A percentile compares a stretch with the other conserved stretches of the same genome.
Conservation (phyloP, 768 basidiomycete genomes). For the Ephemerocybe angulata region DNA sequence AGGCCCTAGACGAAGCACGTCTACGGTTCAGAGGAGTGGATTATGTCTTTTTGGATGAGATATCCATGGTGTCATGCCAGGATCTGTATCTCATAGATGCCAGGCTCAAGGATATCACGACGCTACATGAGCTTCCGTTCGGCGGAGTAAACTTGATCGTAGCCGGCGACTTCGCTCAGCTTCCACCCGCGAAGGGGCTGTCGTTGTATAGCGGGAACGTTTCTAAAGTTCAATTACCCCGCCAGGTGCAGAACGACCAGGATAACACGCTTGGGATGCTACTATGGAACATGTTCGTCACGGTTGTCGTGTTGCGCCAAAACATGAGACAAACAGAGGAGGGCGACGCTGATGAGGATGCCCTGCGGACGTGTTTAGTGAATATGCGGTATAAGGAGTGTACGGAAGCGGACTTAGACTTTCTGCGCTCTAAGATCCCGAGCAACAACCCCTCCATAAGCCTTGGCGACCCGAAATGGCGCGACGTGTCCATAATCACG, state of each 20-base stretch:
- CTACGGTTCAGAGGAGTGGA: conserved; percentile 18
- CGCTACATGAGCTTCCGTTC: conserved; percentile 20
- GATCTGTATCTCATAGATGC: conserved; percentile 29
- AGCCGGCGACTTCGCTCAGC: conserved; percentile 37
- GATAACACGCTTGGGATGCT: not conserved
- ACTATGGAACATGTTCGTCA: not conserved
- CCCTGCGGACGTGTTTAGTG: not conserved
- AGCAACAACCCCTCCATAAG: not conserved
- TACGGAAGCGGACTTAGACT: not conserved
- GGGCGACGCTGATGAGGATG: not conserved
- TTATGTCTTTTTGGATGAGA: conserved; percentile 39
- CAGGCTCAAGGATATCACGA: conserved; percentile 19
- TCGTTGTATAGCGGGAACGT: not conserved
- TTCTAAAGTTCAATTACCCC: not conserved
- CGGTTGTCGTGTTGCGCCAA: not conserved
- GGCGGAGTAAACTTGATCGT: conserved; percentile 36
- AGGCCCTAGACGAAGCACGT: not conserved
- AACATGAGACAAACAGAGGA: not conserved
- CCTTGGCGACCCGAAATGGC: not conserved
- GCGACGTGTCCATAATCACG: not conserved
- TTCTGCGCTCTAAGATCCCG: not conserved
- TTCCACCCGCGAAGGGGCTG: conserved; percentile 18
- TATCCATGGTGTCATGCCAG: conserved; percentile 38
- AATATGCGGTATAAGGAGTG: not conserved
- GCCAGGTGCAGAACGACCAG: not conserved